Evolutionary conservation across 495 filamentous ascomycete genomes (phyloP).

Genomic region (Hypoxylon trugodes): DNA sequence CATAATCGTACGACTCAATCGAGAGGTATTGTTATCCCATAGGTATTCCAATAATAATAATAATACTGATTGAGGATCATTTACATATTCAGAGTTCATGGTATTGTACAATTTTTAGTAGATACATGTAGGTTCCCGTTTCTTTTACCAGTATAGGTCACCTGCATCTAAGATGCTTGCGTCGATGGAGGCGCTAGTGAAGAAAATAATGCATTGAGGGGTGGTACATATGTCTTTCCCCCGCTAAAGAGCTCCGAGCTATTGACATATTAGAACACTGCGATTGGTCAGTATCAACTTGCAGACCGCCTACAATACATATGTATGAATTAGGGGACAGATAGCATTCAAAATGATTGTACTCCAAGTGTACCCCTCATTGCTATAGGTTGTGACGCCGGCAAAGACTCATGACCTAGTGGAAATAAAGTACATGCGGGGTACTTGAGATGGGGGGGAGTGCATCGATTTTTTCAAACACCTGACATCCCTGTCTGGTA

Average conservation of each 20-base stretch:
- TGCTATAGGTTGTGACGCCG: neutral
- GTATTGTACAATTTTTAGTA: too few relatives aligned
- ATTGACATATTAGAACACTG: constrained; percentile 19
- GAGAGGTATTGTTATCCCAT: too few relatives aligned
- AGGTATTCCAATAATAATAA: too few relatives aligned
- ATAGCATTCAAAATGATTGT: constrained; percentile 2
- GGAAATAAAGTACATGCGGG: constrained; percentile 28
- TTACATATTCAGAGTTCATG: too few relatives aligned
- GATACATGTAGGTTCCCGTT: constrained; percentile 2
- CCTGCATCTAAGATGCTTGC: constrained; percentile 33
- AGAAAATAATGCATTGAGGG: constrained; percentile 14
- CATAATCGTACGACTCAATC: too few relatives aligned
- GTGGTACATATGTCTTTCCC: neutral
- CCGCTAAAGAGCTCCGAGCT: constrained; percentile 4
- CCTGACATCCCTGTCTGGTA: constrained; percentile 25
- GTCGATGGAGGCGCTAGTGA: constrained; percentile 30
- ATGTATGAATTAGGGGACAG: neutral
- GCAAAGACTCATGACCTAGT: constrained; percentile 19
- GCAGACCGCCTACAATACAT: constrained; percentile 21
- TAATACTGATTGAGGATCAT: too few relatives aligned
- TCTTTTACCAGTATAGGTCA: constrained; percentile 29
- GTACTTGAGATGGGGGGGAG: constrained; percentile 17
- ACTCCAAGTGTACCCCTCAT: constrained; percentile 32
- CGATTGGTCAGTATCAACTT: constrained; percentile 21
- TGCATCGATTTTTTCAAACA: constrained; percentile 7